Evolutionary conservation across 495 filamentous ascomycete genomes (phyloP), one percentile per base, ranked within the genome.

Genomic region (Rusavskia elegans): DNA sequence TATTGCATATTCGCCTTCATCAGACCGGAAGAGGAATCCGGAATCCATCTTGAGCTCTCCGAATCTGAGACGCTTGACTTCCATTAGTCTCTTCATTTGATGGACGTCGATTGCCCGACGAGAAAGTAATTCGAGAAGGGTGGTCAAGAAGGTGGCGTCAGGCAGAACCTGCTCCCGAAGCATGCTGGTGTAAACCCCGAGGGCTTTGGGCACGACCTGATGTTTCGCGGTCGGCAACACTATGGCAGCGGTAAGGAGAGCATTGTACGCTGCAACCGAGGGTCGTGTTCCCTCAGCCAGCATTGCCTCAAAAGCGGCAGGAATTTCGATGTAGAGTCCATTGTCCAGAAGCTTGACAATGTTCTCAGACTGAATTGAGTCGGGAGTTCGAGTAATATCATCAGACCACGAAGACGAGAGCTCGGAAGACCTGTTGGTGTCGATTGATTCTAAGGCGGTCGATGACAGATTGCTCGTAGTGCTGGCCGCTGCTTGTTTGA

Each of bases 121-220:
- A 21, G 89, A 83, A 32, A 97, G 76, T 38, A 94, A 68, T 56
- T 84, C 78, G 53, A 98, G 83, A 11, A 98, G 68, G 3, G 83
- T 87, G 60, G 86, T 78, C 67, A 93, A 97, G 7, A 89, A 97
- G 50, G 81, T 75, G 53, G 82, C 80, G 61, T 93, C 82, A 16
- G 90, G 90, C 25, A 74, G 66, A 40, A 96, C 81, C 59, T 82
- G 83, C 45, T 89, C 84, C 54, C 84, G 77, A 57, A 95, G 82
- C 90, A 98, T 95, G 64, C 96, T 87, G 40, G 87, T 83, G 69
- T 97, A 97, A 53, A 97, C 83, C 73, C 89, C 88, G 46, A 97
- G 77, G 6, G 86, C 89, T 68, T 94, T 95, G 45, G 85, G 79
- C 23, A 95, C 82, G 10, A 88, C 76, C 67, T 88, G 85, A 48